Percentiles rank a stretch among this genome's conserved stretches.
phyloP scores from a whole-genome alignment of 2,329 filamentous ascomycete species.

The Calonectria naviculata region DNA sequence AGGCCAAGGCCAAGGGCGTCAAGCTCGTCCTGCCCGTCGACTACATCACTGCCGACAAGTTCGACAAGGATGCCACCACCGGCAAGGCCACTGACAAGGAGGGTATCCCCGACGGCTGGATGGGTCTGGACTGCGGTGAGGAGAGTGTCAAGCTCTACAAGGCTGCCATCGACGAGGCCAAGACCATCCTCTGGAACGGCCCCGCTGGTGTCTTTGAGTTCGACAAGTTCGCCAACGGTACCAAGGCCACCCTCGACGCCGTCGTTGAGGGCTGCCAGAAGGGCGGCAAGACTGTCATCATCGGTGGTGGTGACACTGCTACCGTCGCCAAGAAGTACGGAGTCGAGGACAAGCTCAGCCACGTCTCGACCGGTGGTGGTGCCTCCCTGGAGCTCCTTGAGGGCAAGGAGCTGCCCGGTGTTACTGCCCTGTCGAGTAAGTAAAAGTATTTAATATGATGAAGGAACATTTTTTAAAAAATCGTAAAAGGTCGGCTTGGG shows the following conservation, averaged over 20 bases:
- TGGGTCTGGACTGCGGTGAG: conserved; percentile 94
- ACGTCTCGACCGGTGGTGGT: conserved; percentile 97
- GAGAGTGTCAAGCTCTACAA: conserved; percentile 92
- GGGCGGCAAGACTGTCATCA: conserved; percentile 94
- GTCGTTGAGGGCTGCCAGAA: conserved; percentile 81
- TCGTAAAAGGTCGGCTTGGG: conserved; percentile 44
- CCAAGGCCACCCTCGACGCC: conserved; percentile 91
- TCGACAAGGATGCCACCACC: conserved; percentile 83
- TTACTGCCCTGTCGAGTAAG: conserved; percentile 87
- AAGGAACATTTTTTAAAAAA: conserved; percentile 42
- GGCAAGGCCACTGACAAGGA: conserved; percentile 86
- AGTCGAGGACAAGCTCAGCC: conserved; percentile 96
- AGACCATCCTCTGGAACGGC: conserved; percentile 99
- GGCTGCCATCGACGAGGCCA: conserved; percentile 84
- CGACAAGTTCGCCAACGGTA: conserved; percentile 91
- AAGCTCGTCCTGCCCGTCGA: conserved; percentile 94
- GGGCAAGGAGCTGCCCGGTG: conserved; percentile 97
- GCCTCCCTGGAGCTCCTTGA: conserved; percentile 96
- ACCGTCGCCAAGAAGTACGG: conserved; percentile 98
- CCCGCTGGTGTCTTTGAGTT: conserved; percentile 98
- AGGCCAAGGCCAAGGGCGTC: conserved; percentile 97
- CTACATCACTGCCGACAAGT: conserved; percentile 97
- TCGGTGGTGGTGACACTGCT: conserved; percentile 97
- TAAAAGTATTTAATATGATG: conserved; percentile 54
- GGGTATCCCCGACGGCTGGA: conserved; percentile 96